Evolutionary conservation across 176 grass and related monocot genomes (phyloP), one percentile per base, ranked within the genome.

Genomic region (Areca catechu): DNA sequence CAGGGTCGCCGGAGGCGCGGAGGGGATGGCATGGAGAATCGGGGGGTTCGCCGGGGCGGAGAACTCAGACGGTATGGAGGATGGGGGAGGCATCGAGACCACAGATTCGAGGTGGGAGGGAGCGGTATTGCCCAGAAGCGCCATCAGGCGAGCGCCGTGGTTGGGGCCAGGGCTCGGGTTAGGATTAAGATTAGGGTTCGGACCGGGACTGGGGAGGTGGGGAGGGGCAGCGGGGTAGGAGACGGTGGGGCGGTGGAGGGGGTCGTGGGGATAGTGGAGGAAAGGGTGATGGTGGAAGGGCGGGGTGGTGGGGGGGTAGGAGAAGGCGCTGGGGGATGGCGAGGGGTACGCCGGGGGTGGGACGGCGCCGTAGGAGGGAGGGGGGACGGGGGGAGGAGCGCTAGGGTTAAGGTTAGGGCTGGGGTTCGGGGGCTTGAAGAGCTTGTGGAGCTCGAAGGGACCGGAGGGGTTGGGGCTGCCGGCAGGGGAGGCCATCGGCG

Each of bases 81-180:
- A 54, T 20, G 74, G 12, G 2, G 72, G 80, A 20, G 86, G 68
- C 86, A 82, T 79, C 53, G 83, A 84, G 19, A 69, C 61, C 27
- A 53, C 57, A 30, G 86, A 77, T 62, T 90, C 86, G 50, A 85
- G 59, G 50, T 84, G 79, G 19, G 71, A 50, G 34, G 77, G 59
- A 15, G 54, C 24, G 14, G 82, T 70, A 61, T 76, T 90, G 19
- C 86, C 86, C 4, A 96, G 80, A n/a, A 96, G 67, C 60, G 90
- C 80, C 86, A 96, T 96, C 25, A 96, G 86, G 24, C 83, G 86
- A 19, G 75, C 80, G 9, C 92, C 77, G 7, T 77, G 48, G 49
- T 76, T 86, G 28, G 73, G 50, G 69, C 60, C 72, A 16, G 58
- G 34, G 62, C 18, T 55, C 7, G 72, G 66, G 47, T 5, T 22